Percentiles rank a stretch among this genome's conserved stretches.
Evolutionary conservation across 2,329 filamentous ascomycete species (phyloP).

Genomic region (Monosporascus sp.): DNA sequence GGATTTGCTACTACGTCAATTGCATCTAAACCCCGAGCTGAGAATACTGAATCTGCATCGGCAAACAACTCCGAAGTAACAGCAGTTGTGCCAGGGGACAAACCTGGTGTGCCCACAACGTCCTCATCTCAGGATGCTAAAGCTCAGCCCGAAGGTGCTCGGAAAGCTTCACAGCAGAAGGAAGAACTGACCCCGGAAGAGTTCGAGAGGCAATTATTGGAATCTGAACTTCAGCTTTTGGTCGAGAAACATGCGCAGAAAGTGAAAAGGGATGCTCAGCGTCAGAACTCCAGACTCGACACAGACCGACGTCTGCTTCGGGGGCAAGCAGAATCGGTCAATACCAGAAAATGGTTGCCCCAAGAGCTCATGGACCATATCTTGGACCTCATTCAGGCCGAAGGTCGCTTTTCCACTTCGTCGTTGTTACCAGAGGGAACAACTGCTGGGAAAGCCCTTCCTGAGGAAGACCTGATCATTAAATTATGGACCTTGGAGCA

Average conservation of each 20-base stretch:
- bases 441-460: slow-evolving; percentile 45
- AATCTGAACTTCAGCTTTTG: slow-evolving; percentile 81
- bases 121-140: slow-evolving; percentile 15
- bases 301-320: slow-evolving; percentile 82
- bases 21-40: slow-evolving; percentile 72
- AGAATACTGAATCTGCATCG: slow-evolving; percentile 33
- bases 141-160: slow-evolving; percentile 8
- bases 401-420: slow-evolving; percentile 53
- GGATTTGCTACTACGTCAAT: slow-evolving; percentile 93
- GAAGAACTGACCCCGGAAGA: slow-evolving; percentile 73
- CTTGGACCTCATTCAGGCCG: slow-evolving; percentile 64
- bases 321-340: slow-evolving; percentile 67
- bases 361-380: slow-evolving; percentile 73
- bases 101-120: slow-evolving; percentile 26
- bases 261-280: slow-evolving; percentile 69
- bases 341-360: slow-evolving; percentile 73
- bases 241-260: slow-evolving; percentile 81
- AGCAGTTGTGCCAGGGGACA: slow-evolving; percentile 13
- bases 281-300: slow-evolving; percentile 72
- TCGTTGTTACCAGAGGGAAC: slow-evolving; percentile 41
- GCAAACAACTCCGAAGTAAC: slow-evolving; percentile 20
- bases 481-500: slow-evolving; percentile 82
- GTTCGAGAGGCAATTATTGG: slow-evolving; percentile 82
- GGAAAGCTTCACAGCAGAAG: slow-evolving; percentile 17
- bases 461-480: slow-evolving; percentile 73